Conservation (phyloP, 192 early-diverging fungal species). For the Backusella parvicylindrica region DNA sequence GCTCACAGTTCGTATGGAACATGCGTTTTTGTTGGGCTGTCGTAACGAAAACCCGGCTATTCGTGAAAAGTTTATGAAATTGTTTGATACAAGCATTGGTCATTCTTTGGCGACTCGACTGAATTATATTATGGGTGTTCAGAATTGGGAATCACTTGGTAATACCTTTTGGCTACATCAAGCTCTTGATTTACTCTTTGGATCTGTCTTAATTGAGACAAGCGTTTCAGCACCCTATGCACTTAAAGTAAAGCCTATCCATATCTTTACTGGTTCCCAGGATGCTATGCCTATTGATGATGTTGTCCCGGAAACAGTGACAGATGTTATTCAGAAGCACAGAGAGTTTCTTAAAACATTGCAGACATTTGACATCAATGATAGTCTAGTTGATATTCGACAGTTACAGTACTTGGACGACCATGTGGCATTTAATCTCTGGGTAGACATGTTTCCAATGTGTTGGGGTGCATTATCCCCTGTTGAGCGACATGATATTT, state of each 20-base stretch:
- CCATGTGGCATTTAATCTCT: conserved; percentile 73
- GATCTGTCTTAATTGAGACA: conserved; percentile 49
- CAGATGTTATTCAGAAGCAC: conserved; percentile 49
- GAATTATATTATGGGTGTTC: conserved; percentile 85
- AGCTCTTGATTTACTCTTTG: conserved; percentile 82
- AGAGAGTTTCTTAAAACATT: conserved; percentile 59
- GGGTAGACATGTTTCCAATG: conserved; percentile 82
- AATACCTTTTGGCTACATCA: conserved; percentile 92
- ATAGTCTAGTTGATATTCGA: conserved; percentile 51
- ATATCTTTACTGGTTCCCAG: neutral
- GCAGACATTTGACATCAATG: conserved; percentile 40
- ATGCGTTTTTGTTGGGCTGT: conserved; percentile 91
- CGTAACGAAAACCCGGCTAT: conserved; percentile 75
- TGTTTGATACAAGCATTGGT: conserved; percentile 79
- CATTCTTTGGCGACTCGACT: conserved; percentile 64
- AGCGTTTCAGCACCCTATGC: conserved; percentile 34
- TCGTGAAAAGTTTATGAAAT: conserved; percentile 74
- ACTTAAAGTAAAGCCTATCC: conserved; percentile 44
- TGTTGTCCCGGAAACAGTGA: conserved; percentile 32
- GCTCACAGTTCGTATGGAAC: conserved; percentile 87
- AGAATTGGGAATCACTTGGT: conserved; percentile 93
- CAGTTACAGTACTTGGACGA: conserved; percentile 69
- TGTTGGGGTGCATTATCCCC: conserved; percentile 71
- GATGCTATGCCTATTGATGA: neutral
- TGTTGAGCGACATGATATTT: conserved; percentile 84